phyloP scores from a whole-genome alignment of 225 moss, liverwort and hornwort species.

The Neckera pumila region DNA sequence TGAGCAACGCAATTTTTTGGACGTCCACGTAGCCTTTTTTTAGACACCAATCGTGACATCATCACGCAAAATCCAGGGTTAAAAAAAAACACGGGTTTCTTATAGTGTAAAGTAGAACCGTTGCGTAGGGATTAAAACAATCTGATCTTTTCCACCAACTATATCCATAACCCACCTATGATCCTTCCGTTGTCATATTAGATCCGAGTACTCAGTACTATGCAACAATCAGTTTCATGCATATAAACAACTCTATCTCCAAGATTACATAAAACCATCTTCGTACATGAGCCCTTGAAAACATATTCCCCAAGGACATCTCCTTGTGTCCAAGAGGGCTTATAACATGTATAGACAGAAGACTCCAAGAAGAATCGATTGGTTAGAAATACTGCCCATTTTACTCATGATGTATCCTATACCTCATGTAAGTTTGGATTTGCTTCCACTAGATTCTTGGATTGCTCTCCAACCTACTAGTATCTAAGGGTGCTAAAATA shows the following conservation, averaged over 20 bases:
- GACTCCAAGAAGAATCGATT: background rate
- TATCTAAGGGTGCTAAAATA: rapidly evolving
- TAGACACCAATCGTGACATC: too few relatives aligned
- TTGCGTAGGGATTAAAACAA: rapidly evolving
- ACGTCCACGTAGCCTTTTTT: too few relatives aligned
- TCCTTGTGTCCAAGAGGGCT: background rate
- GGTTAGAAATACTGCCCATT: background rate
- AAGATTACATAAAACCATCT: background rate
- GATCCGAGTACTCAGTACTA: background rate
- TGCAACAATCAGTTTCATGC: rapidly evolving
- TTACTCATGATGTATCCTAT: background rate
- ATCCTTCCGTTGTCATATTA: background rate
- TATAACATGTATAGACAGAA: background rate
- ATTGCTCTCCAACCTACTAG: rapidly evolving
- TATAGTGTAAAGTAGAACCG: rapidly evolving
- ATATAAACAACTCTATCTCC: background rate
- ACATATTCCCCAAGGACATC: background rate
- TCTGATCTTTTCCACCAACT: background rate
- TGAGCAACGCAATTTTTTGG: too few relatives aligned
- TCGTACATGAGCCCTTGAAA: background rate
- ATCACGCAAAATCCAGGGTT: too few relatives aligned
- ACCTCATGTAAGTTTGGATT: background rate
- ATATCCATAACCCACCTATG: background rate
- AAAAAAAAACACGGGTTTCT: too few relatives aligned
- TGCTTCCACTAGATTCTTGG: background rate